Conservation (phyloP, 1,284 basidiomycete genomes). For the Trichosporon coremiiforme region DNA sequence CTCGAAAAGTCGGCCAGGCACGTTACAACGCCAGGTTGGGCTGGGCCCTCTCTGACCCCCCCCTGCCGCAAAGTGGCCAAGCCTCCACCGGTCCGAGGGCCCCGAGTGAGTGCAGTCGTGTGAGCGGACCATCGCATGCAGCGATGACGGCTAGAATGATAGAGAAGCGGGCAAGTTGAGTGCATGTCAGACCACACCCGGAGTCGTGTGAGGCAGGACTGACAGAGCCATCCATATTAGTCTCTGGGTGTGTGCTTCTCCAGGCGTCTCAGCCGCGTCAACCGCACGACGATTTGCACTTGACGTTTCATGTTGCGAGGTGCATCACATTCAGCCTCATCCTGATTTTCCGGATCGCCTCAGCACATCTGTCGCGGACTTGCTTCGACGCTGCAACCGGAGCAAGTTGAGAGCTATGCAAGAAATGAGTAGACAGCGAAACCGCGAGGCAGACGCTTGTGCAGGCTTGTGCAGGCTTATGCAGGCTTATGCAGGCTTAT, state of each 20-base stretch:
- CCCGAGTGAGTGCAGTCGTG: neutral
- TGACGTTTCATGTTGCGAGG: neutral
- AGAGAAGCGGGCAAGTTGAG: neutral
- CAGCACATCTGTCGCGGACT: no score
- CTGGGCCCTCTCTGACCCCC: no score
- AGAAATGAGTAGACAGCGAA: no score
- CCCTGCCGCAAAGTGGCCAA: neutral
- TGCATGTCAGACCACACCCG: neutral
- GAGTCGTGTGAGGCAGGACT: neutral
- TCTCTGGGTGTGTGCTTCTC: neutral
- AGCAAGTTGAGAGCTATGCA: no score
- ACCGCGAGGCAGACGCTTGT: neutral
- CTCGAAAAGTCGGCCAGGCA: slow-evolving; percentile 1
- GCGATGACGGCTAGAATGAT: neutral
- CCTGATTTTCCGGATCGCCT: neutral
- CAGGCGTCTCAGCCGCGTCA: neutral
- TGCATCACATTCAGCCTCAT: neutral
- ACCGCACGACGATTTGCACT: neutral
- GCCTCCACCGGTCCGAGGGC: slow-evolving; percentile 2
- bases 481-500: no score
- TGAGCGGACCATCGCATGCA: neutral
- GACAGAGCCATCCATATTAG: no score
- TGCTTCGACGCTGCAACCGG: no score
- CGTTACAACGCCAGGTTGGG: neutral
- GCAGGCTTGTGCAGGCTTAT: no score